A percentile compares a stretch with the other conserved stretches of the same genome.
Evolutionary conservation across 768 basidiomycete species (phyloP).

Genomic region (Psilocybe sp.): DNA sequence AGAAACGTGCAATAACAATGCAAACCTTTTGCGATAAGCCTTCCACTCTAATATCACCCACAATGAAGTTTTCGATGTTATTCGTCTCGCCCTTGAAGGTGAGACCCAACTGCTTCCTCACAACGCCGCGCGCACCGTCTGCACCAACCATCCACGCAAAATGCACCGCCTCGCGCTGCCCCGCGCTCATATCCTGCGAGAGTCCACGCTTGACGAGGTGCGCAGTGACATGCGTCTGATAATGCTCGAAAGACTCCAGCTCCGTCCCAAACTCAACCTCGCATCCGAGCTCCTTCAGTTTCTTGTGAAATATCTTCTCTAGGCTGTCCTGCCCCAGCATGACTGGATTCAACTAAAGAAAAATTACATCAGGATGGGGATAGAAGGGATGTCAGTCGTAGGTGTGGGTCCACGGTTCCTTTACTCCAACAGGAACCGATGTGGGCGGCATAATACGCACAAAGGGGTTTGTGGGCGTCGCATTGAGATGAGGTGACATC

Average conservation of each 20-base stretch:
- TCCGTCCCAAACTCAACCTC: slow-evolving; percentile 43
- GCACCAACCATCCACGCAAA: slow-evolving; percentile 41
- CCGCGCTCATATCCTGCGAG: slow-evolving; percentile 13
- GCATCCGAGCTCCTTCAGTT: slow-evolving; percentile 29
- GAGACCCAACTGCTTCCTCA: slow-evolving; percentile 39
- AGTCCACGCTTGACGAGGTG: slow-evolving; percentile 26
- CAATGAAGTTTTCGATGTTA: slow-evolving; percentile 29
- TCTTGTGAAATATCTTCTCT: slow-evolving; percentile 35
- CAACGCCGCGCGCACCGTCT: slow-evolving; percentile 41
- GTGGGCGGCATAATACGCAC: slow-evolving; percentile 17
- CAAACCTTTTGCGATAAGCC: slow-evolving; percentile 37
- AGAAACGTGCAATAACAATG: neutral
- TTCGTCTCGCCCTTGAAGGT: slow-evolving; percentile 39
- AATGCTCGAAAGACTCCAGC: slow-evolving; percentile 40
- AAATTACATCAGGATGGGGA: neutral
- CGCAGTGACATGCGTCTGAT: slow-evolving; percentile 31
- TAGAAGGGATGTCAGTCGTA: neutral
- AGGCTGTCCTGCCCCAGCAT: slow-evolving; percentile 33
- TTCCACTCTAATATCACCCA: slow-evolving; percentile 41
- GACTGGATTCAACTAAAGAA: slow-evolving; percentile 26
- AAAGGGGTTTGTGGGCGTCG: slow-evolving; percentile 32
- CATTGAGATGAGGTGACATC: slow-evolving; percentile 25
- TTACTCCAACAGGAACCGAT: too few species aligned
- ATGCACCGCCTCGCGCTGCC: slow-evolving; percentile 23
- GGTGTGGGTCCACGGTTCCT: too few species aligned